A percentile compares a stretch with the other conserved stretches of the same genome.
These are phyloP conservation scores for Balakata baccata DNA, from an alignment of 345 rosid genomes.

Conservation along the genomic window DNA sequence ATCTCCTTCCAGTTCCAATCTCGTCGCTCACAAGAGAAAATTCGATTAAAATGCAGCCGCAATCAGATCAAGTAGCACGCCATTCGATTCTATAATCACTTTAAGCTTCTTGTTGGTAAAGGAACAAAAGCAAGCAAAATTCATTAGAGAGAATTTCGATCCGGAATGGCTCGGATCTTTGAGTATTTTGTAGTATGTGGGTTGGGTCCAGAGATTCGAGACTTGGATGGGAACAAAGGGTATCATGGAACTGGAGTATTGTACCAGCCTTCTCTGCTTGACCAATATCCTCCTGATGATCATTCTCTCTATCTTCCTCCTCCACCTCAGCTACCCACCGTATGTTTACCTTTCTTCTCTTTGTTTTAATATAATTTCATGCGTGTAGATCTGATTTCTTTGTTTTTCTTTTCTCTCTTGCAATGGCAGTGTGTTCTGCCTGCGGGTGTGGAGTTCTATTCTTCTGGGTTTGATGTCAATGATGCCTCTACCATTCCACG, in stretches of 20 bases:
- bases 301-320: constrained; percentile 73
- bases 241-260: constrained; percentile 56
- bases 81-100: neutral
- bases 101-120: neutral
- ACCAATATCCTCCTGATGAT: constrained; percentile 75
- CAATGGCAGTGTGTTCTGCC: constrained; percentile 78
- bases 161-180: constrained; percentile 61
- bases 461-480: constrained; percentile 65
- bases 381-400: constrained; percentile 3
- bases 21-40: neutral
- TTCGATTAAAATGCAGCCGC: neutral
- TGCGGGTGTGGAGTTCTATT: constrained; percentile 73
- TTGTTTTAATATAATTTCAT: neutral
- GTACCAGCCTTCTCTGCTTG: constrained; percentile 77
- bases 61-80: neutral
- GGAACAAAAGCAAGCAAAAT: neutral
- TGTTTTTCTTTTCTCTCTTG: neutral
- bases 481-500: constrained; percentile 65
- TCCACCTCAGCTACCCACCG: constrained; percentile 96
- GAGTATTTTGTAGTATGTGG: constrained; percentile 97
- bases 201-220: constrained; percentile 89
- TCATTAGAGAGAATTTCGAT: neutral
- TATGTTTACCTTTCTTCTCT: constrained; percentile 21
- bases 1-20: neutral
- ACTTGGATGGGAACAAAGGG: constrained; percentile 78